Evolutionary conservation across 2,329 filamentous ascomycete species (phyloP), one percentile per base, ranked within the genome.

Genomic region (Myriangium duriaei): DNA sequence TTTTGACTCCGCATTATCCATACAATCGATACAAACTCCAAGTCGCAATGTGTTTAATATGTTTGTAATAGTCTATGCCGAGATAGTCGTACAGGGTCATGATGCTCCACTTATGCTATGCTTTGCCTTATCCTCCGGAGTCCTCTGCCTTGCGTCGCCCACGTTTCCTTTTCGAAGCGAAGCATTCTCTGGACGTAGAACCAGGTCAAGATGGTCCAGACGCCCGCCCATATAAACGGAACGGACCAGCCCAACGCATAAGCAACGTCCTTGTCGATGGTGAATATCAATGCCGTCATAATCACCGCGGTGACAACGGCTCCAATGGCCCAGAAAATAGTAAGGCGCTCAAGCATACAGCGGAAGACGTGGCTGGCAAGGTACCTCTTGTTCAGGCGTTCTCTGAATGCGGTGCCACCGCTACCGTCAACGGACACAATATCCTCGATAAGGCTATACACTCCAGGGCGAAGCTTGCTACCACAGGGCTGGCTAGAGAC

Each of bases 401-500:
- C 64, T 30, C 69, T 59, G 54, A 65, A 72, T 39, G 64, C 64
- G 4, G 67, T 71, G 5, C 65, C 66, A 14, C 68, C 69, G 11
- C 56, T 61, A 4, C 69, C 69, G 42, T 72, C 68, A 4, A 71
- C 68, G 2, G 67, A 67, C 30, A 63, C 60, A 16, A 72, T 57
- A 45, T 72, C 69, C 42, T 72, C 69, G 44, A 72, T 68, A 45
- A 72, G 58, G 5, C 60, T 61, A 53, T 72, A 72, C 44, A 72
- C 67, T 1, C 65, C 66, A 0, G 69, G 69, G 2, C 69, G 65
- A 2, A 72, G 57, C 31, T 65, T 64, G 0, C 65, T 60, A 30
- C 67, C 67, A 30, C 61, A 55, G 3, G 68, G 68, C 1, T 71
- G 60, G 1, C 67, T 70, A 4, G 66, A 70, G 42, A 72, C 66